Evolutionary conservation across 2,329 filamentous ascomycete species (phyloP), one percentile per base, ranked within the genome.

Genomic region (Diplodia mutila): DNA sequence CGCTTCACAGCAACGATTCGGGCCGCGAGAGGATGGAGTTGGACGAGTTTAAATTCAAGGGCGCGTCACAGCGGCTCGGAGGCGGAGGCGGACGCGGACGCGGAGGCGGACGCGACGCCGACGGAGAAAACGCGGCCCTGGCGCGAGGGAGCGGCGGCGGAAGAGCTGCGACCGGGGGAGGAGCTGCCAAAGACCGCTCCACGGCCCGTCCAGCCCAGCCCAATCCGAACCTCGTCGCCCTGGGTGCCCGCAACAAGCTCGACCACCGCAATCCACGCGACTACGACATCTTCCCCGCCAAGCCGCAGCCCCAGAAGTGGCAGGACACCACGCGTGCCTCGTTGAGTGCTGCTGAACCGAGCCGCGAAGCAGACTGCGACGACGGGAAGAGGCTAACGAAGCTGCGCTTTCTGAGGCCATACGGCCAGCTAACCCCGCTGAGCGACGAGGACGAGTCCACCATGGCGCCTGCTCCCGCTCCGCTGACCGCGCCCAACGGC

Each of bases 391-490:
- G 16, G 57, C 42, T 25, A 11, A 8, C 14, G 27, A 51, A 37
- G 3, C 25, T 34, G 27, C 59, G 21, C 18, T 48, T 37, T n/a
- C 18, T 51, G 25, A 21, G 27, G 46, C 59, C 59, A 16, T 51
- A 63, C 59, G 59, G 59, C 42, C 59, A 51, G 25, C 46, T 37
- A 11, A 63, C 59, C 46, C 59, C 59, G 27, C 59, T 42, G 27
- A 63, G 59, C 27, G 59, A 55, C 53, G 29, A 51, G 11, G 46
- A 63, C 27, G 27, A 63, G 37, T 42, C n/a, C 42, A 27, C 42
- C 52, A 78, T 78, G 77, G 75, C 76, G 66, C 74, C 76, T 37
- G 70, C 75, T 54, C 69, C 73, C 39, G 72, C 74, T 8, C 39
- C 66, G 69, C 67, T 34, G 74, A 72, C 14, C 73, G 73, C 51